Conservation (phyloP, 441 rosid species). For the Brassica hybrid region DNA sequence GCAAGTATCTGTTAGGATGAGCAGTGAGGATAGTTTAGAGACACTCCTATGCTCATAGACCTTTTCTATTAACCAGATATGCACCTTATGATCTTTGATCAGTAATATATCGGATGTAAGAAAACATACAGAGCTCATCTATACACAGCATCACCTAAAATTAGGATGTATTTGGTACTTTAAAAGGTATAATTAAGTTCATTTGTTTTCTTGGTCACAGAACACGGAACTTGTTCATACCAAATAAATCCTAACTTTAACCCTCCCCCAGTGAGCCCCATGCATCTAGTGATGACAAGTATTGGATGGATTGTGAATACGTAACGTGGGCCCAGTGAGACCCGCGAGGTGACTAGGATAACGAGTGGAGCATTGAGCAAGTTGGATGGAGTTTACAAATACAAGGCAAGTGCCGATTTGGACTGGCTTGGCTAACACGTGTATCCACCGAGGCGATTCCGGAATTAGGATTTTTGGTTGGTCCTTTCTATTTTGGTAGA, state of each 20-base stretch:
- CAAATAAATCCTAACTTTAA: background rate
- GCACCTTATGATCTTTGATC: background rate
- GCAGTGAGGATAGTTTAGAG: background rate
- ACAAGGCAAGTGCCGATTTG: constrained; percentile 34
- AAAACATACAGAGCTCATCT: background rate
- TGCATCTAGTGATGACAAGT: constrained; percentile 18
- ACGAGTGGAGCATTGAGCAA: constrained; percentile 14
- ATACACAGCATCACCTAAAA: background rate
- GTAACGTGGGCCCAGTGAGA: background rate
- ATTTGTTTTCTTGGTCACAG: background rate
- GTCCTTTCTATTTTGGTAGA: constrained; percentile 21
- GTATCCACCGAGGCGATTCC: constrained; percentile 30
- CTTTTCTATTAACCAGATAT: background rate
- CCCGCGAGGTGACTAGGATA: constrained; percentile 29
- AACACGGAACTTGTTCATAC: background rate
- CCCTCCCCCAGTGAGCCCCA: background rate
- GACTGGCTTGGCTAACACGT: constrained; percentile 17
- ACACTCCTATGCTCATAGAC: background rate
- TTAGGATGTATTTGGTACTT: background rate
- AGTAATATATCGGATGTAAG: background rate
- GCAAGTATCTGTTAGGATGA: background rate
- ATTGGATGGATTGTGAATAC: constrained; percentile 4
- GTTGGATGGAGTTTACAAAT: constrained; percentile 32
- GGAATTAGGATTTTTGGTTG: constrained; percentile 3
- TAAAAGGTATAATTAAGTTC: background rate